Evolutionary conservation across 164 flowering plant species (phyloP).

Genomic region (Vitis vinifera): ASM3070453v1 NC_081810.1:2648001-2648500

Average conservation of each 20-base stretch:
- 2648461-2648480: conserved; percentile 44
- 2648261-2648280: conserved; percentile 46
- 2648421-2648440: conserved; percentile 56
- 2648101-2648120: conserved; percentile 46
- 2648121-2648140: conserved; percentile 68
- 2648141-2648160: conserved; percentile 53
- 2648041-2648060: conserved; percentile 40
- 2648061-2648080: conserved; percentile 43
- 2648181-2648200: conserved; percentile 40
- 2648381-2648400: conserved; percentile 59
- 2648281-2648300: conserved; percentile 52
- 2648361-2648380: conserved; percentile 30
- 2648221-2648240: conserved; percentile 64
- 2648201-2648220: conserved; percentile 54
- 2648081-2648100: conserved; percentile 47
- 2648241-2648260: conserved; percentile 56
- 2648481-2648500: conserved; percentile 30
- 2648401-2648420: conserved; percentile 44
- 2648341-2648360: conserved; percentile 28
- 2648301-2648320: conserved; percentile 55
- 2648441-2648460: conserved; percentile 56
- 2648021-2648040: conserved; percentile 61
- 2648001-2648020: conserved; percentile 64
- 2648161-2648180: conserved; percentile 37
- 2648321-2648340: conserved; percentile 59